phyloP scores from a whole-genome alignment of 345 rosid species.

The Salix udensis region DNA sequence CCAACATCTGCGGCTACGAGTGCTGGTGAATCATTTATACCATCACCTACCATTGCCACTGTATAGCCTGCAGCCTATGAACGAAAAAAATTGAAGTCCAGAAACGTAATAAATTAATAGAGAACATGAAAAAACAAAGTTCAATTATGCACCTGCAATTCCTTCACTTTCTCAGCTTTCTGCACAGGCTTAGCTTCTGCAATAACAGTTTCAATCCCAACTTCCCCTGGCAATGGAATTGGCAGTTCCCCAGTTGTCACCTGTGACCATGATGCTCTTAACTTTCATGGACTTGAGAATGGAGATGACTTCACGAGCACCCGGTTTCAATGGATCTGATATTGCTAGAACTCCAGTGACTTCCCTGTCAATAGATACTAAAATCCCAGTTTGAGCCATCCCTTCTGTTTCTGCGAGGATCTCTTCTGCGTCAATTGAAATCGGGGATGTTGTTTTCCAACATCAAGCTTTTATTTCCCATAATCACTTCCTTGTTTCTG shows the following conservation, averaged over 20 bases:
- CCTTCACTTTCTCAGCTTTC: constrained; percentile 85
- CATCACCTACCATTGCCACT: constrained; percentile 98
- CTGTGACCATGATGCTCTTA: constrained; percentile 82
- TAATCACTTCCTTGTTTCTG: constrained; percentile 50
- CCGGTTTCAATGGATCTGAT: constrained; percentile 77
- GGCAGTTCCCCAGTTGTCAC: constrained; percentile 98
- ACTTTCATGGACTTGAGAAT: constrained; percentile 78
- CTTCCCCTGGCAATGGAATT: constrained; percentile 73
- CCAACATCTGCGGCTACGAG: constrained; percentile 94
- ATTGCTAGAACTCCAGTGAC: constrained; percentile 67
- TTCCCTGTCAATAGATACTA: constrained; percentile 59
- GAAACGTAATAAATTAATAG: not conserved
- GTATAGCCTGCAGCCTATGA: constrained; percentile 54
- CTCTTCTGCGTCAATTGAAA: constrained; percentile 64
- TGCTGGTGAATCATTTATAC: constrained; percentile 89
- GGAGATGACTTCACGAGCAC: constrained; percentile 65
- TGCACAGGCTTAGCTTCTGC: constrained; percentile 93
- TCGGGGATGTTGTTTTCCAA: constrained; percentile 30
- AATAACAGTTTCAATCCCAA: constrained; percentile 67
- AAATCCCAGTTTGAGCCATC: constrained; percentile 77
- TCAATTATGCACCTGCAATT: constrained; percentile 54
- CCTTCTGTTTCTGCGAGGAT: constrained; percentile 68
- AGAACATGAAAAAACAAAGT: not conserved
- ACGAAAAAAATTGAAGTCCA: not conserved
- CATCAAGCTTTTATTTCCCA: constrained; percentile 85